Evolutionary conservation across 352 stramenopile species (phyloP), one percentile per base, ranked within the genome.

Genomic region (Globisporangium middletonii): DNA sequence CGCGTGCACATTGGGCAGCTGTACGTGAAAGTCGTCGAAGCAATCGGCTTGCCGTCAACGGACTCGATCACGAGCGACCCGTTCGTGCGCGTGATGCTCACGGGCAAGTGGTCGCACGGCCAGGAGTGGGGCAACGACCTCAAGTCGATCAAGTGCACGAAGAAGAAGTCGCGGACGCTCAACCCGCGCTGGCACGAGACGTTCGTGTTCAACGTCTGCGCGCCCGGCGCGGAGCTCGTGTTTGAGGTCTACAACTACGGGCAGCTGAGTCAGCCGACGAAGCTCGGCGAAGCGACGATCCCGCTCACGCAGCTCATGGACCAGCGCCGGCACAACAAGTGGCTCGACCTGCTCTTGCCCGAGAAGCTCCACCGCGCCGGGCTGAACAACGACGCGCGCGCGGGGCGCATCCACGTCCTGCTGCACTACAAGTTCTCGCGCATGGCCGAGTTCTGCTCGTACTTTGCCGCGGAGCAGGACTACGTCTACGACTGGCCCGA

Each of bases 11-110:
- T 94, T 43, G 83, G 83, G 12, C 83, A 94, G 66, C 63, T 94
- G 27, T 94, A 94, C 65, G 83, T 92, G 8, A 94, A 94, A 48
- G 81, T 94, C 16, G 83, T 94, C 0, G 83, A 94, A 58, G 83
- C 83, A 0, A 94, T 94, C 38, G 83, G 83, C 26, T 65, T 94
- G 45, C 83, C 83, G 23, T 94, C 83, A 4, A 94, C 81, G 18
- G 83, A 94, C 57, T 89, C 81, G n/a, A 94, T 94, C 67, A 94
- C 83, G 30, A 94, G 81, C 55, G 83, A 94, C 57, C 83, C 83
- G 30, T 94, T 94, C 55, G 83, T 94, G 42, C 79, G 82, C 41
- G 77, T 94, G 48, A 88, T 89, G 65, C 72, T 94, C 35, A 87
- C 81, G 13, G 83, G 83, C 59, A 89, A 89, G 66, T 94, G 83